These are phyloP conservation scores for Neonectria coccinea DNA, from an alignment of 2,329 filamentous ascomycete species.

Conservation along the genomic window DNA sequence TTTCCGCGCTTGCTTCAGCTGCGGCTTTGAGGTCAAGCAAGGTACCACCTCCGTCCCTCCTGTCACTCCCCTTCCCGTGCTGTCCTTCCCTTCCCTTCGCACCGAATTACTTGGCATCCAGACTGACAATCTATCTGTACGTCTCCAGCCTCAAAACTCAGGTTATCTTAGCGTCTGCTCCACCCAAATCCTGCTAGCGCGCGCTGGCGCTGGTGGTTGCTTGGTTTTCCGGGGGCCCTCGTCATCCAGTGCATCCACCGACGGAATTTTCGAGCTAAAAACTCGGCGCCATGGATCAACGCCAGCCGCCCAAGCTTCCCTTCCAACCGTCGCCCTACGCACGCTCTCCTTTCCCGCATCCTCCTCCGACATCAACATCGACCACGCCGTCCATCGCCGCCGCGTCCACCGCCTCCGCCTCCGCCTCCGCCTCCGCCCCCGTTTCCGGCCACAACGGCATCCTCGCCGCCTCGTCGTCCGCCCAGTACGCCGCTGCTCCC, in stretches of 20 bases:
- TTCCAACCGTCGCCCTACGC: conserved; percentile 48
- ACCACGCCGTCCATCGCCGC: conserved; percentile 26
- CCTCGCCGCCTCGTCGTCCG: conserved; percentile 29
- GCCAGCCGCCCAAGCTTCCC: conserved; percentile 49
- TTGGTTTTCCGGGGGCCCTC: conserved; percentile 45
- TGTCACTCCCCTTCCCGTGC: neutral
- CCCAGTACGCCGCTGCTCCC: conserved; percentile 12
- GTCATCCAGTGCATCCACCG: conserved; percentile 38
- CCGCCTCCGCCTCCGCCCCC: conserved; percentile 18
- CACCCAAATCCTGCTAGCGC: conserved; percentile 7
- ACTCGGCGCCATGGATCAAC: conserved; percentile 49
- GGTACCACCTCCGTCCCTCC: neutral
- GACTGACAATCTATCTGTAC: neutral
- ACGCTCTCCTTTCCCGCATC: conserved; percentile 47
- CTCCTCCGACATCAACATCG: conserved; percentile 29
- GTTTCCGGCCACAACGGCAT: conserved; percentile 21
- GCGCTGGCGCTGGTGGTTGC: conserved; percentile 31
- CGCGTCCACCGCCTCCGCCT: conserved; percentile 20
- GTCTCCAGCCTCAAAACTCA: neutral
- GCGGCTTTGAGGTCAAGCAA: neutral
- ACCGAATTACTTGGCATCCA: neutral
- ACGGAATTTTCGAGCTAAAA: conserved; percentile 52
- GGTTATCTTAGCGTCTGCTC: conserved; percentile 1
- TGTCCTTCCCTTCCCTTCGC: neutral
- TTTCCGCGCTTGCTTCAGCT: neutral